These are phyloP conservation scores for Phytophthora uliginosa DNA, from an alignment of 352 stramenopile genomes.

Conservation along the genomic window DNA sequence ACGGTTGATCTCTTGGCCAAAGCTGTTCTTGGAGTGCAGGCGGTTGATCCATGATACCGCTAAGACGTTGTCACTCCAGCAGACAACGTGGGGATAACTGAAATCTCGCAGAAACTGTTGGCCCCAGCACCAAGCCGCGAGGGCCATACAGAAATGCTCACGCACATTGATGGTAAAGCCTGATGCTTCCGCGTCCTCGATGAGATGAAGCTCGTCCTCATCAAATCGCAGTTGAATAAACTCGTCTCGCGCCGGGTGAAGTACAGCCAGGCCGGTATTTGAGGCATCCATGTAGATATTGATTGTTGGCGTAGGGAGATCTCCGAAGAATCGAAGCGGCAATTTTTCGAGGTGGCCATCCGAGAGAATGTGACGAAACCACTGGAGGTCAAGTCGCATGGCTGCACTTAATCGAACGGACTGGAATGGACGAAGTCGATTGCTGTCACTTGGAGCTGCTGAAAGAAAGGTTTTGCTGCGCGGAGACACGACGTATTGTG, in stretches of 20 bases:
- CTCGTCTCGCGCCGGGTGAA: conserved; percentile 9
- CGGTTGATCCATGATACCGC: neutral
- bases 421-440: neutral
- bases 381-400: neutral
- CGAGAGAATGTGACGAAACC: conserved; percentile 8
- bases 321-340: conserved; percentile 14
- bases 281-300: conserved; percentile 28
- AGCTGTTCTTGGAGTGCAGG: neutral
- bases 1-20: conserved; percentile 4
- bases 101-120: neutral
- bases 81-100: conserved; percentile 12
- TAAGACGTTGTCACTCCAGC: conserved; percentile 19
- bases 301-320: neutral
- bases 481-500: conserved; percentile 30
- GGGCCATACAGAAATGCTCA: conserved; percentile 24
- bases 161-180: conserved; percentile 27
- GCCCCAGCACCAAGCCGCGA: conserved; percentile 9
- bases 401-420: neutral
- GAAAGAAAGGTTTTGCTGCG: conserved; percentile 24
- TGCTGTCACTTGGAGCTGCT: conserved; percentile 11
- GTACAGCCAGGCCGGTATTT: neutral
- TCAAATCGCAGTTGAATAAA: conserved; percentile 25
- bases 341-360: conserved; percentile 18
- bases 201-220: neutral
- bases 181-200: neutral